Percentiles rank a stretch among this genome's conserved stretches.
phyloP scores from a whole-genome alignment of 768 basidiomycete species.

The Exidia glandulosa region DNA sequence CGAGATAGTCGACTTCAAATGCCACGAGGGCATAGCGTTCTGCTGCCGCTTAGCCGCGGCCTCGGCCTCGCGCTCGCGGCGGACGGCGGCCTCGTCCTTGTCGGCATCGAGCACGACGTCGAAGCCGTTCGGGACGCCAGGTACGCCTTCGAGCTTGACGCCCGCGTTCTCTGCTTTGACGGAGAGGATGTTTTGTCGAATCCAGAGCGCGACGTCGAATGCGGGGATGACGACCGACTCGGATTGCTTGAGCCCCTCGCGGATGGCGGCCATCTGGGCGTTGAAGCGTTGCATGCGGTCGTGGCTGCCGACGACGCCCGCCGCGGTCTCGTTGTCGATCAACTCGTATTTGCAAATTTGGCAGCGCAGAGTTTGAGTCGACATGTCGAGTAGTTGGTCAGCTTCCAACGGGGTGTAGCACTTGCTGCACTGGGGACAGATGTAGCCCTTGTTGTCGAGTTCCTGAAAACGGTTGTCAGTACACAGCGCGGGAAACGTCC shows the following conservation, averaged over 20 bases:
- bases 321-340: constrained; percentile 83
- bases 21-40: constrained; percentile 90
- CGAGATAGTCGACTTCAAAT: constrained; percentile 89
- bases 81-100: constrained; percentile 69
- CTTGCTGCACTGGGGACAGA: constrained; percentile 80
- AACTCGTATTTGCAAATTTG: constrained; percentile 76
- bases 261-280: constrained; percentile 75
- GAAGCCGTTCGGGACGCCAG: too few relatives aligned
- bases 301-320: constrained; percentile 72
- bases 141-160: constrained; percentile 48
- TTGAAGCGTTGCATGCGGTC: constrained; percentile 96
- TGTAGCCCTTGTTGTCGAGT: constrained; percentile 94
- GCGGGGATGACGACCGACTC: constrained; percentile 79
- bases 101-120: constrained; percentile 83
- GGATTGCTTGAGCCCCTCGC: constrained; percentile 79
- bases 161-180: constrained; percentile 16
- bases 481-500: not conserved
- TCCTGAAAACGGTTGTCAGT: constrained; percentile 40
- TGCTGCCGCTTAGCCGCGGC: constrained; percentile 79
- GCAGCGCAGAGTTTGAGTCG: constrained; percentile 59
- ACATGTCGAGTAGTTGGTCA: constrained; percentile 68
- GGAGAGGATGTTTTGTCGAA: constrained; percentile 48
- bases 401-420: constrained; percentile 80
- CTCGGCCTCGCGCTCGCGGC: constrained; percentile 64
- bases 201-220: constrained; percentile 74